A percentile compares a stretch with the other conserved stretches of the same genome.
These are phyloP conservation scores for Penicillium sp. DNA, from an alignment of 2,329 filamentous ascomycete species.

Conservation along the genomic window DNA sequence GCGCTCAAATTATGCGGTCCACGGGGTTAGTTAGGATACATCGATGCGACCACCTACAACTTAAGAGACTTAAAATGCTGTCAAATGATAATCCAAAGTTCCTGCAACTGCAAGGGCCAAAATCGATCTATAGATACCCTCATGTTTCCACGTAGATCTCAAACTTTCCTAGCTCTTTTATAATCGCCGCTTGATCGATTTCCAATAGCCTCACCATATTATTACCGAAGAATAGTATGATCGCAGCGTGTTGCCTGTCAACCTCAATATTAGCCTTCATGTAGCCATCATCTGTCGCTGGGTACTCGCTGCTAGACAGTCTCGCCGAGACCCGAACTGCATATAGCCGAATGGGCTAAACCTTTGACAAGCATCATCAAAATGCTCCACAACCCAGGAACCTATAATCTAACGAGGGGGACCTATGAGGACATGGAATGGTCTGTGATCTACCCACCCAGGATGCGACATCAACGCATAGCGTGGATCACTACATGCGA, in stretches of 20 bases:
- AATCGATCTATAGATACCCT: neutral
- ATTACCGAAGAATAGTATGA: neutral
- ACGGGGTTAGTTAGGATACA: neutral
- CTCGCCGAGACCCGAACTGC: neutral
- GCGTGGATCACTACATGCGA: neutral
- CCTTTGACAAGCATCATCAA: neutral
- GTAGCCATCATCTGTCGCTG: slow-evolving; percentile 1
- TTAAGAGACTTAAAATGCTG: neutral
- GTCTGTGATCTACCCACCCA: neutral
- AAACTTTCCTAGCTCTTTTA: neutral
- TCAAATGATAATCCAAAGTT: neutral
- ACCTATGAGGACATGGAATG: slow-evolving; percentile 1
- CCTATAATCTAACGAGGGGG: neutral
- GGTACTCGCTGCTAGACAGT: neutral
- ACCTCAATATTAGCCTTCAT: neutral
- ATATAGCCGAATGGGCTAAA: neutral
- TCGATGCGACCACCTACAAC: too few species aligned
- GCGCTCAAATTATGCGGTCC: neutral
- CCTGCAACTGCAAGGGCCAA: neutral
- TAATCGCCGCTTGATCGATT: neutral
- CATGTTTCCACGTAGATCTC: neutral
- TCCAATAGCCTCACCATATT: neutral
- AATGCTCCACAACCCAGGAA: neutral
- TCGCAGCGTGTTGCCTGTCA: neutral
- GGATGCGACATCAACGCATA: slow-evolving; percentile 9